These are phyloP conservation scores for Aegilops umbellulata DNA, from an alignment of 176 grass and related monocot species.

Conservation along the genomic window DNA sequence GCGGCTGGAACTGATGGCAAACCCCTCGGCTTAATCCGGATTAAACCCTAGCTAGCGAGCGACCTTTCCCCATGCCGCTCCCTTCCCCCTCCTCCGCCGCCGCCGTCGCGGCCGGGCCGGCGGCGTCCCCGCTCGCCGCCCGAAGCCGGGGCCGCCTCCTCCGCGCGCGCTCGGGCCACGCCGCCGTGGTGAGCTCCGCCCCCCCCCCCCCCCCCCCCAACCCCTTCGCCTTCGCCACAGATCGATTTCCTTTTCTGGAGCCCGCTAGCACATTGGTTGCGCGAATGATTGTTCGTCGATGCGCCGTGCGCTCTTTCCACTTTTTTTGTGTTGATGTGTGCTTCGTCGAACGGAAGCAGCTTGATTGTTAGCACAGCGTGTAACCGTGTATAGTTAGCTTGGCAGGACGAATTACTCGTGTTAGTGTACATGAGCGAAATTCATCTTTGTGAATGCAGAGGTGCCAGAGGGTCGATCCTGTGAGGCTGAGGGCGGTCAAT, in stretches of 20 bases:
- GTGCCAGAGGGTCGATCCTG: constrained; percentile 58
- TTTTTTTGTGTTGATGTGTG: background rate
- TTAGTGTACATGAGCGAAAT: background rate
- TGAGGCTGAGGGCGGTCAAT: constrained; percentile 52
- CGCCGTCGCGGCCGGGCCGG: background rate
- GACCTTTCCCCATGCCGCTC: constrained; percentile 8
- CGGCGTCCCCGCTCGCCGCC: background rate
- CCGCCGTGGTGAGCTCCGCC: constrained; percentile 31
- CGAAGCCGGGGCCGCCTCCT: background rate
- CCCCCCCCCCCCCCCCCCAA: too few species aligned
- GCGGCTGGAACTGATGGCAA: background rate
- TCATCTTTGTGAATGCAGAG: constrained; percentile 40
- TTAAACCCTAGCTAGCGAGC: constrained; percentile 42
- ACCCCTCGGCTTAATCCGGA: background rate
- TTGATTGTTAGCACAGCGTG: too few species aligned
- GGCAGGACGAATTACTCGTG: background rate
- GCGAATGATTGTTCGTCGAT: background rate
- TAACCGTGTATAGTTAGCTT: background rate
- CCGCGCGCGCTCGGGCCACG: background rate
- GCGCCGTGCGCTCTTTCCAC: too few species aligned
- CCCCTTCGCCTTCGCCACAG: background rate
- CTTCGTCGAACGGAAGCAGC: background rate
- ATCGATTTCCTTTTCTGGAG: background rate
- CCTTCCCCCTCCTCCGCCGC: constrained; percentile 25
- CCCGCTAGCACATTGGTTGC: background rate